Percentiles rank a stretch among this genome's conserved stretches.
Evolutionary conservation across 106 monocot genomes (phyloP).

Genomic region (Dendrobium chrysotoxum): DNA sequence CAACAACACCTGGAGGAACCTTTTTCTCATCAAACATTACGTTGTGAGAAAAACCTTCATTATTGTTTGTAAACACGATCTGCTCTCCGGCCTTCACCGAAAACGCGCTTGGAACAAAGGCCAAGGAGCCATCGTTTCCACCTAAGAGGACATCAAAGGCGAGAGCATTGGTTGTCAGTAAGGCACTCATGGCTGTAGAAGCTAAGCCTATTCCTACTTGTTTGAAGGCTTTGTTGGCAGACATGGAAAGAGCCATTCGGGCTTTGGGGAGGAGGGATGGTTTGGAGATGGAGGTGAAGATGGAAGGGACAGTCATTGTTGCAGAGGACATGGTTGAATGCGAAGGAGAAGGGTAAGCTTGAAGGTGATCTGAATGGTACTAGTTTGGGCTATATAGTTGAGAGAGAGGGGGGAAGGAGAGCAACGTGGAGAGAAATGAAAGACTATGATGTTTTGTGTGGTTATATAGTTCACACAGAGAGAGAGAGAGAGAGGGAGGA

Average conservation of each 20-base stretch:
- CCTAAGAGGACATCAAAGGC: conserved; percentile 57
- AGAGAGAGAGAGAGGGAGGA: too few species aligned
- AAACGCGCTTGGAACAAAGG: conserved; percentile 56
- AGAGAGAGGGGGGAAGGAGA: too few species aligned
- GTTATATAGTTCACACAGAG: too few species aligned
- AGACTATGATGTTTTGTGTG: too few species aligned
- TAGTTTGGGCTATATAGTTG: too few species aligned
- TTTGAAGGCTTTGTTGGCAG: conserved; percentile 39
- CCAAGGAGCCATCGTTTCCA: conserved; percentile 42
- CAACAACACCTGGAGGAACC: conserved; percentile 66
- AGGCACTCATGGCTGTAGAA: conserved; percentile 27
- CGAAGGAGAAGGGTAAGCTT: too few species aligned
- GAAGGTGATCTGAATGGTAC: too few species aligned
- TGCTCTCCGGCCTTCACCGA: conserved; percentile 46
- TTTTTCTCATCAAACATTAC: conserved; percentile 83
- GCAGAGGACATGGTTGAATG: conserved; percentile 21
- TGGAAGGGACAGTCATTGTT: conserved; percentile 48
- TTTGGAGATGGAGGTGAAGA: conserved; percentile 58
- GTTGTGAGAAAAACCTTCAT: conserved; percentile 81
- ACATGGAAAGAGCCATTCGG: background rate
- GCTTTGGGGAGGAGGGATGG: conserved; percentile 1
- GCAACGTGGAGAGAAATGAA: too few species aligned
- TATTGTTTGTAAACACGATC: conserved; percentile 89
- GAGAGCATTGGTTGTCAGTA: conserved; percentile 56
- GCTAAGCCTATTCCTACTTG: conserved; percentile 36